phyloP scores from a whole-genome alignment of 441 rosid genomes.

The Monsonia emarginata region DNA sequence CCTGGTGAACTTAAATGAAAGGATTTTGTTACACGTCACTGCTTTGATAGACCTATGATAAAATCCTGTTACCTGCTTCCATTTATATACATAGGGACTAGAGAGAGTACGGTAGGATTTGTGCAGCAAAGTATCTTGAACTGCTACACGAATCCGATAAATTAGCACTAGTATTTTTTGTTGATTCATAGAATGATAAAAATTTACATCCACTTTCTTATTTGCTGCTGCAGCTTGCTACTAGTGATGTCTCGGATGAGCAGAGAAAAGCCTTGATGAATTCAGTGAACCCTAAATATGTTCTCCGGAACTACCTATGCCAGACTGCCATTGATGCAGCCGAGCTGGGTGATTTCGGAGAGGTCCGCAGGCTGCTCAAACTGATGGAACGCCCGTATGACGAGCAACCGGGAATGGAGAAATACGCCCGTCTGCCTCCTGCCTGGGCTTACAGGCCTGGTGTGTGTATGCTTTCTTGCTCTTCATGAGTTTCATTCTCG shows the following conservation, averaged over 20 bases:
- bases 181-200: neutral
- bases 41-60: no score
- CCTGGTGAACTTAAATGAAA: neutral
- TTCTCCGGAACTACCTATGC: slow-evolving; percentile 81
- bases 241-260: slow-evolving; percentile 57
- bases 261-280: slow-evolving; percentile 72
- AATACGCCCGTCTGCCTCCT: slow-evolving; percentile 88
- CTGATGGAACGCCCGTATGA: slow-evolving; percentile 69
- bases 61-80: neutral
- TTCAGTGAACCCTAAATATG: slow-evolving; percentile 75
- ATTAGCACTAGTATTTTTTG: neutral
- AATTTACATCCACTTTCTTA: neutral
- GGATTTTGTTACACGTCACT: neutral
- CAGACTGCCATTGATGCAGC: slow-evolving; percentile 89
- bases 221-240: slow-evolving; percentile 41
- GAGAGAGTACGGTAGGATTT: neutral
- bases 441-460: slow-evolving; percentile 99
- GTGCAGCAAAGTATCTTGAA: neutral
- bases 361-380: slow-evolving; percentile 65
- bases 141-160: neutral
- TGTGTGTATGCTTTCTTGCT: slow-evolving; percentile 93
- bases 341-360: slow-evolving; percentile 70
- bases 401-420: slow-evolving; percentile 92
- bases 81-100: no score
- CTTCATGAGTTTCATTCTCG: slow-evolving; percentile 45